Evolutionary conservation across 73 alveolate species (phyloP).

Genomic region (Paramecium biaurelia): DNA sequence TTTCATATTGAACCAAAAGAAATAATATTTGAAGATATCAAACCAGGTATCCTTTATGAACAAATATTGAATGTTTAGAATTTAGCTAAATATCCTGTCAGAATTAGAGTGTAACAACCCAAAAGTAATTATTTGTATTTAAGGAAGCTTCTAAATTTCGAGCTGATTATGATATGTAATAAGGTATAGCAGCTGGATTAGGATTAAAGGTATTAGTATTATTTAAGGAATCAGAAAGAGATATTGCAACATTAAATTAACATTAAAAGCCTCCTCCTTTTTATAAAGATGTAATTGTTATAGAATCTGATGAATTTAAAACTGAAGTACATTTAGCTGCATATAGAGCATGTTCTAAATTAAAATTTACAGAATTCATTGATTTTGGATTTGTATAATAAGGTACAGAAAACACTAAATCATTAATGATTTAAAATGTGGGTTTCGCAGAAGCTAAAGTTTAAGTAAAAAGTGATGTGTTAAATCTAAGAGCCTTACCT

Average conservation of each 20-base stretch:
- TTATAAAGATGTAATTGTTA: conserved; percentile 87
- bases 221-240: conserved; percentile 86
- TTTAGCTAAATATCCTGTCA: conserved; percentile 80
- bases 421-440: conserved; percentile 82
- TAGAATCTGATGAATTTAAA: conserved; percentile 83
- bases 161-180: conserved; percentile 79
- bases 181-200: conserved; percentile 94
- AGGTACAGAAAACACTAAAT: conserved; percentile 77
- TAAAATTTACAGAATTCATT: conserved; percentile 86
- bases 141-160: conserved; percentile 68
- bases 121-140: conserved; percentile 50
- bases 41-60: conserved; percentile 85
- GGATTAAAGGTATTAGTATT: conserved; percentile 87
- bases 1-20: conserved; percentile 9
- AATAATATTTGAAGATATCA: conserved; percentile 69
- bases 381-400: conserved; percentile 89
- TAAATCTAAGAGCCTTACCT: conserved; percentile 83
- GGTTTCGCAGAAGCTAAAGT: conserved; percentile 86
- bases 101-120: conserved; percentile 86
- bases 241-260: background rate
- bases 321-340: conserved; percentile 82
- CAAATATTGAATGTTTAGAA: conserved; percentile 84
- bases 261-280: conserved; percentile 54
- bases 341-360: conserved; percentile 83
- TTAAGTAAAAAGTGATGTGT: conserved; percentile 75